Conservation (phyloP, 495 filamentous ascomycete genomes). For the Podospora bellae-mahoneyi region DNA sequence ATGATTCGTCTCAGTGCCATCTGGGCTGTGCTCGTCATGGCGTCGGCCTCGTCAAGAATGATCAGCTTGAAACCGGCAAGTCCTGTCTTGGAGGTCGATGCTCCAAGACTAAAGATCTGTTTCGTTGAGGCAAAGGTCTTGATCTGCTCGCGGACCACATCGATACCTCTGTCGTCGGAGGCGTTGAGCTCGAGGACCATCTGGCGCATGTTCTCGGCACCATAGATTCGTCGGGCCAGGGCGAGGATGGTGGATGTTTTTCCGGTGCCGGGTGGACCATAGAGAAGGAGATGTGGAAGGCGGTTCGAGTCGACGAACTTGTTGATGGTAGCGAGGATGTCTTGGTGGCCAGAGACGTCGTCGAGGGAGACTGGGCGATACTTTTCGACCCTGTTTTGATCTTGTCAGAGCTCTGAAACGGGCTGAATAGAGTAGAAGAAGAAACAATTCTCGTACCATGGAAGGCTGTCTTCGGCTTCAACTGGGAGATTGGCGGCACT, state of each 20-base stretch:
- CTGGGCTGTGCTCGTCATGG: conserved; percentile 94
- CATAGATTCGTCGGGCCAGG: conserved; percentile 89
- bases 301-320: conserved; percentile 91
- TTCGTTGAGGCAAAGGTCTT: conserved; percentile 89
- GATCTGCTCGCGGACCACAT: conserved; percentile 97
- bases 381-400: conserved; percentile 82
- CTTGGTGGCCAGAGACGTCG: conserved; percentile 96
- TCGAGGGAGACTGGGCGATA: conserved; percentile 83
- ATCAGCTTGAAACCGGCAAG: conserved; percentile 89
- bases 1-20: conserved; percentile 97
- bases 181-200: conserved; percentile 98
- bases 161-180: conserved; percentile 95
- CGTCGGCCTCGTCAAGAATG: conserved; percentile 95
- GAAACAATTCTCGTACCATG: conserved; percentile 61
- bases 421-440: conserved; percentile 3
- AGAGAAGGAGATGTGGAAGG: conserved; percentile 94
- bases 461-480: conserved; percentile 88
- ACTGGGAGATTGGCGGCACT: conserved; percentile 89
- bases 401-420: not conserved
- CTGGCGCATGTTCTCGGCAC: conserved; percentile 85
- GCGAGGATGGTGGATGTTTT: conserved; percentile 96
- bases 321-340: conserved; percentile 95
- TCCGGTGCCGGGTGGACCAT: conserved; percentile 93
- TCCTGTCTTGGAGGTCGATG: conserved; percentile 36
- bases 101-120: conserved; percentile 54